phyloP scores from a whole-genome alignment of 257 asterid species.

The Solanum phureja region DNA sequence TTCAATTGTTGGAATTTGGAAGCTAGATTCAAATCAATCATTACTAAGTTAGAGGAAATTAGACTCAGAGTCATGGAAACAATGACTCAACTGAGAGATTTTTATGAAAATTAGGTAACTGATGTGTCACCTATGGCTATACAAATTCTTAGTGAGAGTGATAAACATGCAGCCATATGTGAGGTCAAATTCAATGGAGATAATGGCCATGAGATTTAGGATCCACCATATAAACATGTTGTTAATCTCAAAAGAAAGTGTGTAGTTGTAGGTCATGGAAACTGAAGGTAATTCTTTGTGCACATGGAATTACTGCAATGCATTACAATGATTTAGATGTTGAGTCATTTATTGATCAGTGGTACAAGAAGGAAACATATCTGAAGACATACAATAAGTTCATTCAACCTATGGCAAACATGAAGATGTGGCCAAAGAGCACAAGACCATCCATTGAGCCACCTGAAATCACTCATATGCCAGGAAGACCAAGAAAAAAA shows the following conservation, averaged over 20 bases:
- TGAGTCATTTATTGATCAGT: background rate
- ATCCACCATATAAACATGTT: background rate
- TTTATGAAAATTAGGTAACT: background rate
- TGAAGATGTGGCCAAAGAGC: background rate
- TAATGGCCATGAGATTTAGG: background rate
- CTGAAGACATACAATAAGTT: background rate
- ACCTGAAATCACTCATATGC: background rate
- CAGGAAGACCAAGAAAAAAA: background rate
- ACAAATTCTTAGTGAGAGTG: background rate
- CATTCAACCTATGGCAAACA: background rate
- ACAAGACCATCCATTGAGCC: background rate
- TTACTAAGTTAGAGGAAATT: background rate
- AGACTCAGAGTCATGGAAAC: background rate
- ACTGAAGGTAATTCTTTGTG: background rate
- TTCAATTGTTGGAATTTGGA: background rate
- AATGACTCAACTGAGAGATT: background rate
- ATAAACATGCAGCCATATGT: background rate
- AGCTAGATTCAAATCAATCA: background rate
- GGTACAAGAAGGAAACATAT: background rate
- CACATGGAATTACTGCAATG: background rate
- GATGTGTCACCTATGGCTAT: background rate
- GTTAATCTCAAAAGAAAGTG: background rate
- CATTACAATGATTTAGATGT: background rate
- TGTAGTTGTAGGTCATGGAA: background rate
- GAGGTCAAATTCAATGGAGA: background rate